A percentile compares a stretch with the other conserved stretches of the same genome.
phyloP scores from a whole-genome alignment of 2,329 filamentous ascomycete species.

The Fonsecaea monophora region DNA sequence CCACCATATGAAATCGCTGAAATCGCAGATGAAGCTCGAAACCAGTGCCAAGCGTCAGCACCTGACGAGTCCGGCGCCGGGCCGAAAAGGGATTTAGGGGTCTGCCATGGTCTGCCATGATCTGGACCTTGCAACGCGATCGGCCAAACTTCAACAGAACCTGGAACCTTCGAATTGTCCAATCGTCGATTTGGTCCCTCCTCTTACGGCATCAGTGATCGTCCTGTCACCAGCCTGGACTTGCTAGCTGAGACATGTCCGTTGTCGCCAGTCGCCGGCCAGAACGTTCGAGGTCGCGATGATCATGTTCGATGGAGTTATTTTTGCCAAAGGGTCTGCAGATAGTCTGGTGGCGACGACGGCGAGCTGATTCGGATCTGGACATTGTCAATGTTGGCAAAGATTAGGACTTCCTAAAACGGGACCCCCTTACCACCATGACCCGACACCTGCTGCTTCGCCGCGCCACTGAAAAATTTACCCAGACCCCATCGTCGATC shows the following conservation, averaged over 20 bases:
- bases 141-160: background rate
- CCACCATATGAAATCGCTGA: conserved; percentile 8
- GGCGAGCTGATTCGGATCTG: background rate
- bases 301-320: conserved; percentile 1
- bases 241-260: background rate
- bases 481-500: conserved; percentile 3
- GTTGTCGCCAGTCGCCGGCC: background rate
- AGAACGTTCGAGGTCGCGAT: conserved; percentile 5
- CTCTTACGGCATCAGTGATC: background rate
- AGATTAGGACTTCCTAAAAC: background rate
- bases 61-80: conserved; percentile 1
- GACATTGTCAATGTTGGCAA: background rate
- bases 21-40: conserved; percentile 7
- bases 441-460: background rate
- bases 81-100: background rate
- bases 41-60: conserved; percentile 22
- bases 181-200: conserved; percentile 4
- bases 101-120: background rate
- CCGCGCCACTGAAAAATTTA: background rate
- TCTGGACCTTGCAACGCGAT: conserved; percentile 10
- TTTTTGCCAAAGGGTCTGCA: background rate
- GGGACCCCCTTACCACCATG: background rate
- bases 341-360: background rate
- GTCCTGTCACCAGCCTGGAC: background rate
- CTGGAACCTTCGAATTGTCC: background rate